Conservation (phyloP, 371 early-diverging fungal genomes). For the Zychaea mexicana region DNA sequence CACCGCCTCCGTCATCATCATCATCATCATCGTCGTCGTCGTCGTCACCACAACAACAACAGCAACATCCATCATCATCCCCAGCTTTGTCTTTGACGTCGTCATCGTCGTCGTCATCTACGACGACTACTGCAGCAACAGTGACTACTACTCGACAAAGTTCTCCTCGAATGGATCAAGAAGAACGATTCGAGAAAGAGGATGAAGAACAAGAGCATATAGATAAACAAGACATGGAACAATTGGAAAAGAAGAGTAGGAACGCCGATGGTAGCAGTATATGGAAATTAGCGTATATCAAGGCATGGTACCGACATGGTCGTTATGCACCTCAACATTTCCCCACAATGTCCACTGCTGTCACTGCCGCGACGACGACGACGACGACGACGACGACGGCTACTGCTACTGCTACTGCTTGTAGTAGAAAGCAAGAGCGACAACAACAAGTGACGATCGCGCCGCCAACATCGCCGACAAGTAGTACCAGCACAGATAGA, state of each 20-base stretch:
- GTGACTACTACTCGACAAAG: too few species aligned
- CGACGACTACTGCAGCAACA: too few species aligned
- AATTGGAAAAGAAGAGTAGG: background rate
- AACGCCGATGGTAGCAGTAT: slow-evolving; percentile 32
- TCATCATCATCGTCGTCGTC: too few species aligned
- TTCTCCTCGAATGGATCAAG: too few species aligned
- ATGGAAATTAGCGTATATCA: slow-evolving; percentile 39
- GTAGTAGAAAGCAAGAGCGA: too few species aligned
- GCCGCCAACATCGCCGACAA: background rate
- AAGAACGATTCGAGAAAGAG: background rate
- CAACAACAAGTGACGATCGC: background rate
- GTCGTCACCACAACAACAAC: background rate
- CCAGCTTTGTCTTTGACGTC: too few species aligned
- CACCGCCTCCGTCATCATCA: slow-evolving; percentile 17
- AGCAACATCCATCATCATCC: background rate
- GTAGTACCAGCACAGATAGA: background rate
- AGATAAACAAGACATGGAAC: too few species aligned
- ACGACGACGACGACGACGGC: background rate
- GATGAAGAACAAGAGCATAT: background rate
- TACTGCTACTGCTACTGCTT: too few species aligned
- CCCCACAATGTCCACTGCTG: background rate
- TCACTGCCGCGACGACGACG: background rate
- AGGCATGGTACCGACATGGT: slow-evolving; percentile 37
- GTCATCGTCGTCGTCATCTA: too few species aligned
- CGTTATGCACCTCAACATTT: slow-evolving; percentile 23